These are phyloP conservation scores for Deuterostichococcus epilithicus DNA, from an alignment of 139 green algal species.

Conservation along the genomic window DNA sequence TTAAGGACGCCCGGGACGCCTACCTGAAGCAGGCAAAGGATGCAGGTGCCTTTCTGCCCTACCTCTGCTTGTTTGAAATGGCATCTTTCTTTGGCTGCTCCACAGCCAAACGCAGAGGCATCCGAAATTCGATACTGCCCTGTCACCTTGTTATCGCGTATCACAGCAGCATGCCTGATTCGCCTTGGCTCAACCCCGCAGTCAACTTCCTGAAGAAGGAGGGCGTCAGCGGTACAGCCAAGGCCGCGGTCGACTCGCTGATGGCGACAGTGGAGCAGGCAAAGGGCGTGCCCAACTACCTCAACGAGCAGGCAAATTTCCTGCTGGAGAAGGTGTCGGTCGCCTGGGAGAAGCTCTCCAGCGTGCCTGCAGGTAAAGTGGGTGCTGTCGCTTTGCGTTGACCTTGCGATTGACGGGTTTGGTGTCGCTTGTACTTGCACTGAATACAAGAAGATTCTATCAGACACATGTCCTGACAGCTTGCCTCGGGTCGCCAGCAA, in stretches of 20 bases:
- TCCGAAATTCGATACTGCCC: no score
- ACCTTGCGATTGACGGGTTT: no score
- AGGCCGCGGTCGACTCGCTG: slow-evolving; percentile 36
- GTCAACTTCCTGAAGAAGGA: slow-evolving; percentile 39
- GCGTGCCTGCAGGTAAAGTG: background rate
- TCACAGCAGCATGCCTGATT: no score
- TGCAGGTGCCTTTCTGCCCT: background rate
- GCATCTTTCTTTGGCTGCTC: no score
- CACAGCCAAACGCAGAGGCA: no score
- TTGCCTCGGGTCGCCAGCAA: background rate
- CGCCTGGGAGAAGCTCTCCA: slow-evolving; percentile 5
- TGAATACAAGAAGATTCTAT: no score
- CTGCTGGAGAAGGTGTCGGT: background rate
- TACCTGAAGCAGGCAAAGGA: slow-evolving; percentile 50
- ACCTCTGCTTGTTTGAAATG: no score
- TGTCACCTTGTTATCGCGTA: no score
- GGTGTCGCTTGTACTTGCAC: no score
- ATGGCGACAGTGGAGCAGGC: slow-evolving; percentile 33
- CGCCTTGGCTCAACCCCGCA: background rate
- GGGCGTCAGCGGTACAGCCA: slow-evolving; percentile 29
- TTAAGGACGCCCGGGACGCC: slow-evolving; percentile 27
- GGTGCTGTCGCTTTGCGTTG: no score
- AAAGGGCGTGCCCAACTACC: slow-evolving; percentile 23
- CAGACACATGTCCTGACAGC: no score
- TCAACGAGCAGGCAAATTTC: slow-evolving; percentile 12